Conservation (phyloP, 2,329 filamentous ascomycete species). For the Tympanopsis confertula region DNA sequence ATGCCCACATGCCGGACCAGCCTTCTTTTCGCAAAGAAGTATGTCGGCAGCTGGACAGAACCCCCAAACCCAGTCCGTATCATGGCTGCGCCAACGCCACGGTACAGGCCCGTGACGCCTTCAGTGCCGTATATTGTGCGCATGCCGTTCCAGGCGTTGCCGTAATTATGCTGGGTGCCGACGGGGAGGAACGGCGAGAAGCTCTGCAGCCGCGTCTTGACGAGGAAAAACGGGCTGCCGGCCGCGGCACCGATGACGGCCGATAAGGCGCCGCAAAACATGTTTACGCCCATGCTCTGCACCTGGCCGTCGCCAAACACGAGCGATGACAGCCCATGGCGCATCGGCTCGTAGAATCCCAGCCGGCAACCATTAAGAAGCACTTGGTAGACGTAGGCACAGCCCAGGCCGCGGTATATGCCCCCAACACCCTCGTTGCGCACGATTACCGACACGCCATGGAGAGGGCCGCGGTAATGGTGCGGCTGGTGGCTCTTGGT, state of each 20-base stretch:
- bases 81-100: constrained; percentile 87
- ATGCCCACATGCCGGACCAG: constrained; percentile 74
- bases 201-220: constrained; percentile 92
- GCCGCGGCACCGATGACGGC: constrained; percentile 86
- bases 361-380: constrained; percentile 91
- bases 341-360: constrained; percentile 94
- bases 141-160: constrained; percentile 74
- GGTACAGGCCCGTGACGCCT: constrained; percentile 72
- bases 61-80: constrained; percentile 91
- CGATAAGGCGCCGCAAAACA: constrained; percentile 80
- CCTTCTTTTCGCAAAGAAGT: constrained; percentile 90
- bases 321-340: constrained; percentile 55
- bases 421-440: constrained; percentile 79
- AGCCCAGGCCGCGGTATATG: constrained; percentile 78
- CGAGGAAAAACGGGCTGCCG: constrained; percentile 91
- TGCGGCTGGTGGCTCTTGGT: constrained; percentile 73
- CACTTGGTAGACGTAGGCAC: constrained; percentile 92
- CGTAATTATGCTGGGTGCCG: constrained; percentile 91
- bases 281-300: constrained; percentile 82
- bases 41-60: constrained; percentile 91
- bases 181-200: constrained; percentile 87
- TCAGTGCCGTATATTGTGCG: constrained; percentile 67
- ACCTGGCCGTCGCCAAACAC: constrained; percentile 62
- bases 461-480: constrained; percentile 81
- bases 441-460: constrained; percentile 81